phyloP scores from a whole-genome alignment of 768 basidiomycete genomes.

The Rhizopogon roseolus region DNA sequence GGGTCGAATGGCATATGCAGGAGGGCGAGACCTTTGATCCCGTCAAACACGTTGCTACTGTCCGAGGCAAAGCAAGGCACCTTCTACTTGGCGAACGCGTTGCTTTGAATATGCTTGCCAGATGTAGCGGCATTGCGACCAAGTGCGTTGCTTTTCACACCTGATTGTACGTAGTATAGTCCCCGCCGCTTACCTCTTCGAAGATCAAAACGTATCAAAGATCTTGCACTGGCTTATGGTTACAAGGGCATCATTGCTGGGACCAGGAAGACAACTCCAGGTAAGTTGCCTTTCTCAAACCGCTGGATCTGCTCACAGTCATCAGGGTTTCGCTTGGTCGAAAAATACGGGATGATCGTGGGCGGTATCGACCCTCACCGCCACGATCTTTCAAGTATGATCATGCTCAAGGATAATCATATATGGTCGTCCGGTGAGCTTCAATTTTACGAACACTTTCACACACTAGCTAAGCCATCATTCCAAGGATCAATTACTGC shows the following conservation, averaged over 20 bases:
- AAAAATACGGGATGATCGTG: conserved; percentile 98
- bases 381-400: conserved; percentile 97
- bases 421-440: conserved; percentile 89
- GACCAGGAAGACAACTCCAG: conserved; percentile 96
- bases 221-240: conserved; percentile 71
- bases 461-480: conserved; percentile 4
- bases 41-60: conserved; percentile 83
- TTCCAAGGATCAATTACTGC: conserved; percentile 78
- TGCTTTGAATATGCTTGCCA: conserved; percentile 87
- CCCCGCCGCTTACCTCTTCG: background rate
- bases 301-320: conserved; percentile 5
- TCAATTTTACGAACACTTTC: background rate
- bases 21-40: conserved; percentile 85
- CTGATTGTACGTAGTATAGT: background rate
- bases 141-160: conserved; percentile 47
- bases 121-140: conserved; percentile 96
- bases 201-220: conserved; percentile 81
- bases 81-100: conserved; percentile 90
- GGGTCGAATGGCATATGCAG: conserved; percentile 89
- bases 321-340: conserved; percentile 87
- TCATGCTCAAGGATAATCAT: conserved; percentile 99
- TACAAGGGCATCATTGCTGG: conserved; percentile 90
- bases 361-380: conserved; percentile 96
- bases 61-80: conserved; percentile 82
- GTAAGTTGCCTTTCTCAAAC: conserved; percentile 22